Evolutionary conservation across 805 yeast genomes (phyloP).

Genomic region (Pichia exigua): DNA sequence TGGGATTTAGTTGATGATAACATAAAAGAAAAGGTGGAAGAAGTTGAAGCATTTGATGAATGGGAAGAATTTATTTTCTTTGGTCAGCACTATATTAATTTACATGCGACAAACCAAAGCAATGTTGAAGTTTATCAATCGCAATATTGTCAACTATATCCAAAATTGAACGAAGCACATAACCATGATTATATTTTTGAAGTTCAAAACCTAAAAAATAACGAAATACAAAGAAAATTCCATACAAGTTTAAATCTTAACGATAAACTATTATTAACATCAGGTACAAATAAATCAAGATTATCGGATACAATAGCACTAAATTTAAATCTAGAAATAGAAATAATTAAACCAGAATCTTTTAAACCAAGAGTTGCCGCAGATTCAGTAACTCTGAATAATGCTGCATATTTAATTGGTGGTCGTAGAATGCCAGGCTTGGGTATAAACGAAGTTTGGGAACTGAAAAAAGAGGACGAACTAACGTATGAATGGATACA

Average conservation of each 20-base stretch:
- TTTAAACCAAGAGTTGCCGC: slow-evolving; percentile 9
- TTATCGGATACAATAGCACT: slow-evolving; percentile 14
- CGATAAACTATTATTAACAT: slow-evolving; percentile 22
- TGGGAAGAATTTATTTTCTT: slow-evolving; percentile 74
- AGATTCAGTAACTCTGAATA: background rate
- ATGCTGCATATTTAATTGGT: slow-evolving; percentile 39
- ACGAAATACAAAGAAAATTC: slow-evolving; percentile 32
- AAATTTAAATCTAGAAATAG: background rate
- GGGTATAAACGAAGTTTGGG: slow-evolving; percentile 38
- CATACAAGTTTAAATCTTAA: slow-evolving; percentile 20
- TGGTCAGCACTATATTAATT: slow-evolving; percentile 64
- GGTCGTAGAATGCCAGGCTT: slow-evolving; percentile 60
- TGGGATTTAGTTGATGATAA: slow-evolving; percentile 46
- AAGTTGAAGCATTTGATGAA: slow-evolving; percentile 70
- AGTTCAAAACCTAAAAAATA: background rate
- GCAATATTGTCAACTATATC: slow-evolving; percentile 3
- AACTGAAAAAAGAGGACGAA: slow-evolving; percentile 15
- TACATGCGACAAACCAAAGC: slow-evolving; percentile 49
- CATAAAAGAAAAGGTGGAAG: slow-evolving; percentile 34
- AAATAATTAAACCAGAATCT: background rate
- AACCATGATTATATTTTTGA: background rate
- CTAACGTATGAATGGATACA: slow-evolving; percentile 32
- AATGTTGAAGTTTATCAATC: slow-evolving; percentile 11
- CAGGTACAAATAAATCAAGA: slow-evolving; percentile 36
- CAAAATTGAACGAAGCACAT: background rate